These are phyloP conservation scores for Diaporthe aspalathi DNA, from an alignment of 2,329 filamentous ascomycete genomes.

Conservation along the genomic window DNA sequence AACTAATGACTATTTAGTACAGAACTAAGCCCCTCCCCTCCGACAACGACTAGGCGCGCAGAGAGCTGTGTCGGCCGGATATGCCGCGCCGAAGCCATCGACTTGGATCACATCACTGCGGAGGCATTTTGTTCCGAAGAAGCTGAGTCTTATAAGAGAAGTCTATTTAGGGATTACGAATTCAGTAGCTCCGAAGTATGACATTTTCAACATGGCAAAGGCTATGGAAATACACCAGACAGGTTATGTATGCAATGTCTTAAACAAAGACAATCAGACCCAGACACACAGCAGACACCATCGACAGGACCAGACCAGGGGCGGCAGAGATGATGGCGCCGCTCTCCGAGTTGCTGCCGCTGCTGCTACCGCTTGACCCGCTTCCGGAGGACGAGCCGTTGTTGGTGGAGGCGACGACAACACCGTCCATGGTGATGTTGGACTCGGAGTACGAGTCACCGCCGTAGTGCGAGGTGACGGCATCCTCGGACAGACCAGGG, in stretches of 20 bases:
- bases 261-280: conserved; percentile 13
- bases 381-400: conserved; percentile 19
- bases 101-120: not conserved
- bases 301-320: conserved; percentile 17
- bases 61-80: not conserved
- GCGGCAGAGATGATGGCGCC: conserved; percentile 6
- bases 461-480: conserved; percentile 28
- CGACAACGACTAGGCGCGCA: not conserved
- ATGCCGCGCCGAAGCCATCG: not conserved
- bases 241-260: conserved; percentile 18
- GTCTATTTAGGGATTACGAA: conserved; percentile 28
- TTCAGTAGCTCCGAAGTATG: conserved; percentile 16
- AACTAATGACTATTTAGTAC: not conserved
- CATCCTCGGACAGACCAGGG: conserved; percentile 63
- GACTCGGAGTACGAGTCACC: conserved; percentile 37
- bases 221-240: conserved; percentile 17
- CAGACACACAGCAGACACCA: conserved; percentile 17
- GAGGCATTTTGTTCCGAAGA: not conserved
- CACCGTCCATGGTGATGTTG: conserved; percentile 36
- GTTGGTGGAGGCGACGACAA: conserved; percentile 27
- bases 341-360: conserved; percentile 7
- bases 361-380: conserved; percentile 24
- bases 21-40: not conserved
- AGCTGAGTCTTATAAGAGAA: conserved; percentile 23
- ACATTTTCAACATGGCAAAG: conserved; percentile 13